A percentile compares a stretch with the other conserved stretches of the same genome.
Evolutionary conservation across 208 protist genomes (phyloP).

Genomic region (Trypanosoma congolense): DNA sequence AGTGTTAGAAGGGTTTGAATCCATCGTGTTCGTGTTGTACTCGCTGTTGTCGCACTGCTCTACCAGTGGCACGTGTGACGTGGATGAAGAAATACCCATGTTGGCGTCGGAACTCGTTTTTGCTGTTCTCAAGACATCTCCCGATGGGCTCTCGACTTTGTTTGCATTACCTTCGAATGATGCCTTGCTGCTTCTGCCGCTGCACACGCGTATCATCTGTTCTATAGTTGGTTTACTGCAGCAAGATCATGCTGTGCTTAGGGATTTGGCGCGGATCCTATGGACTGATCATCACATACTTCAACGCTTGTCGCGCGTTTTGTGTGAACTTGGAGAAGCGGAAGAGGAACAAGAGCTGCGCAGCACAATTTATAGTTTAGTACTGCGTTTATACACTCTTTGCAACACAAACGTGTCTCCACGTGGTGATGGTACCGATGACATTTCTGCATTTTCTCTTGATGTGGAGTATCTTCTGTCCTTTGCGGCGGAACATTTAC

Average conservation of each 20-base stretch:
- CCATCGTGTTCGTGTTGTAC: neutral
- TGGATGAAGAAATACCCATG: neutral
- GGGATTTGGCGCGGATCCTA: neutral
- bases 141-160: neutral
- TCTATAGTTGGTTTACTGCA: neutral
- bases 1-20: neutral
- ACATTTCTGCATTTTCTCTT: neutral
- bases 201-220: neutral
- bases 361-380: neutral
- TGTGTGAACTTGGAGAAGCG: neutral
- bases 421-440: neutral
- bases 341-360: neutral
- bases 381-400: neutral
- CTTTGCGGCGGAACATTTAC: slow-evolving; percentile 3
- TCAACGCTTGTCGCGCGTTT: neutral
- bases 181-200: neutral
- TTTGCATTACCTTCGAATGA: neutral
- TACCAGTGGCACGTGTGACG: neutral
- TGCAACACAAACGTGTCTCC: neutral
- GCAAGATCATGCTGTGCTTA: neutral
- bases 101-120: neutral
- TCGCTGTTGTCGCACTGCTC: neutral
- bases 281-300: slow-evolving; percentile 3
- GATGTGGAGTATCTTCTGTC: neutral
- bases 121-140: neutral